Conservation (phyloP, 2,329 filamentous ascomycete species). For the Clarireedia sp. region DNA sequence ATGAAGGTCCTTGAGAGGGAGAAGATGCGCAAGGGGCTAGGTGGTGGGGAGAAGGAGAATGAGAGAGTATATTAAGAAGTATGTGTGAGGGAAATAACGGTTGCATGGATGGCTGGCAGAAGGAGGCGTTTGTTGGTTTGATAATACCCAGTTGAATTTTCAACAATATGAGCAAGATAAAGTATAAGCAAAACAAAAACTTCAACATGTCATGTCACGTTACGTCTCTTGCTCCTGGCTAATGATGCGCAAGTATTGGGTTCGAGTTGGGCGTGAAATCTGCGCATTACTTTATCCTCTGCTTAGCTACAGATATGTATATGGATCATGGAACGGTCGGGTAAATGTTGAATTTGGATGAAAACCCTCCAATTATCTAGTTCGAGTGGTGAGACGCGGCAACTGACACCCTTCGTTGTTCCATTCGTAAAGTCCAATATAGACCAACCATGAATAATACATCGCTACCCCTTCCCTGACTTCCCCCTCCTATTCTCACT, state of each 20-base stretch:
- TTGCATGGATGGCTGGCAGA: slow-evolving; percentile 48
- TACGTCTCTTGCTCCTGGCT: too few relatives aligned
- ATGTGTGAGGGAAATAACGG: too few relatives aligned
- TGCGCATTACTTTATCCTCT: too few relatives aligned
- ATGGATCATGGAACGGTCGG: too few relatives aligned
- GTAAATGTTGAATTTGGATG: too few relatives aligned
- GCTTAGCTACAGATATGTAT: too few relatives aligned
- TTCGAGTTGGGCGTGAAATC: too few relatives aligned
- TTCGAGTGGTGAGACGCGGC: too few relatives aligned
- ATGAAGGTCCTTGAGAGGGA: slow-evolving; percentile 53
- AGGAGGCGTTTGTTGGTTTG: slow-evolving; percentile 42
- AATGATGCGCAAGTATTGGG: too few relatives aligned
- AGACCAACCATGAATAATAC: background rate
- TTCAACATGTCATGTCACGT: background rate
- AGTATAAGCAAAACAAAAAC: background rate
- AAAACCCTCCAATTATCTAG: too few relatives aligned
- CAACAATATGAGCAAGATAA: background rate
- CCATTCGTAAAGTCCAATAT: background rate
- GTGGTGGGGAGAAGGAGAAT: slow-evolving; percentile 78
- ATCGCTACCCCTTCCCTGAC: background rate
- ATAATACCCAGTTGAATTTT: background rate
- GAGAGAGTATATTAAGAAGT: slow-evolving; percentile 50
- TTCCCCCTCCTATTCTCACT: background rate
- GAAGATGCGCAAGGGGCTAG: background rate
- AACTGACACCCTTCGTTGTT: background rate